Percentiles rank a stretch among this genome's conserved stretches.
Conservation (phyloP, 768 basidiomycete genomes). For the Lactifluus echinatus region DNA sequence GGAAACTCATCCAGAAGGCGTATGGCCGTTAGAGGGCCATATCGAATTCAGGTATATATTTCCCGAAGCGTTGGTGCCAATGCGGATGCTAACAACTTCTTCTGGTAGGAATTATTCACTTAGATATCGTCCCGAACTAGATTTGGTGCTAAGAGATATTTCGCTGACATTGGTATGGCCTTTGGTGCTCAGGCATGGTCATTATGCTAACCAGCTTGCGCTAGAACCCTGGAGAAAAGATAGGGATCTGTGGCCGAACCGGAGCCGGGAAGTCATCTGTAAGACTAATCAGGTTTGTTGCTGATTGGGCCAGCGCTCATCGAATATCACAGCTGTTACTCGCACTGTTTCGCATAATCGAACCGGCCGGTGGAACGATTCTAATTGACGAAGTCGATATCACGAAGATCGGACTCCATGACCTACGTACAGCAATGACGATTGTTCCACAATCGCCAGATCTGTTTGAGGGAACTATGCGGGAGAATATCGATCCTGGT, state of each 20-base stretch:
- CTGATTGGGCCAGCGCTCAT: background rate
- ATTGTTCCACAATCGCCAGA: conserved; percentile 35
- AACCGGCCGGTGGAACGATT: conserved; percentile 59
- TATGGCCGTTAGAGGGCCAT: conserved; percentile 68
- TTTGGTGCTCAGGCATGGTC: background rate
- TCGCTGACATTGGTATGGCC: conserved; percentile 54
- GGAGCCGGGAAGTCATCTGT: conserved; percentile 76
- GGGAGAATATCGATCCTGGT: conserved; percentile 87
- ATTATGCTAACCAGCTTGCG: background rate
- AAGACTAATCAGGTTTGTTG: conserved; percentile 15
- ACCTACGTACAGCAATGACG: conserved; percentile 67
- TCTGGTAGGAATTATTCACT: conserved; percentile 57
- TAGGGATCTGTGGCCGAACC: conserved; percentile 84
- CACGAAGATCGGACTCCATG: conserved; percentile 64
- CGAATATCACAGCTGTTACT: conserved; percentile 41
- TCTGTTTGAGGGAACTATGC: conserved; percentile 61
- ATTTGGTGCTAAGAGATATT: conserved; percentile 71
- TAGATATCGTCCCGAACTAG: conserved; percentile 72
- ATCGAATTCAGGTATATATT: conserved; percentile 63
- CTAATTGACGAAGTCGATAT: conserved; percentile 71
- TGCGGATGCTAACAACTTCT: background rate
- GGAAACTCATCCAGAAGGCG: conserved; percentile 40
- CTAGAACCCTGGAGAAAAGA: conserved; percentile 69
- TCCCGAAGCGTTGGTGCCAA: background rate
- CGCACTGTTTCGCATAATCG: conserved; percentile 71